Percentiles rank a stretch among this genome's conserved stretches.
Conservation (phyloP, 345 rosid species). For the Cardamine chenopodiifolia region DNA sequence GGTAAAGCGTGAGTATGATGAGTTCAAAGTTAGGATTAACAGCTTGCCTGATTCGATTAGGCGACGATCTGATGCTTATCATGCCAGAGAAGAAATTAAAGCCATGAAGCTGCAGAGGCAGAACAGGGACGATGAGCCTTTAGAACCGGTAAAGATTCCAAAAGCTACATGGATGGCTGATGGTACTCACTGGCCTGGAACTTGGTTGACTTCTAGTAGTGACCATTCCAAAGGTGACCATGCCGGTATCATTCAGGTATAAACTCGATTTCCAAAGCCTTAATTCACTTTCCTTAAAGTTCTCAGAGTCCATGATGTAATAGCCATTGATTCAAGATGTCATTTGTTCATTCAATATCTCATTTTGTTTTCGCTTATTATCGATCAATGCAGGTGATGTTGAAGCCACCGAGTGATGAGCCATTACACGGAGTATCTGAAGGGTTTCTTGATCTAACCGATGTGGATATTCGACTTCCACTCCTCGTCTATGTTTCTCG, state of each 20-base stretch:
- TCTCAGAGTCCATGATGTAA: too few relatives aligned
- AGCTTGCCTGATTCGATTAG: slow-evolving; percentile 95
- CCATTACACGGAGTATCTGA: slow-evolving; percentile 75
- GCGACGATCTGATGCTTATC: slow-evolving; percentile 92
- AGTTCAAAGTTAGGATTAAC: slow-evolving; percentile 93
- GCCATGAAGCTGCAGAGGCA: slow-evolving; percentile 91
- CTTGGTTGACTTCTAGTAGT: slow-evolving; percentile 70
- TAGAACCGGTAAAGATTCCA: slow-evolving; percentile 74
- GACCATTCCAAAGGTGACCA: slow-evolving; percentile 92
- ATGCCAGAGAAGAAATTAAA: slow-evolving; percentile 95
- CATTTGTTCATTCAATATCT: not conserved
- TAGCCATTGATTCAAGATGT: too few relatives aligned
- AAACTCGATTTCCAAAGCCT: not conserved
- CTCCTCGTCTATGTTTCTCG: slow-evolving; percentile 97
- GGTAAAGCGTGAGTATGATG: slow-evolving; percentile 95
- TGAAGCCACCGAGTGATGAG: slow-evolving; percentile 96
- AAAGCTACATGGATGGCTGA: slow-evolving; percentile 99
- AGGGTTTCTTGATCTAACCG: slow-evolving; percentile 66
- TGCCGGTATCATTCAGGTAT: slow-evolving; percentile 95
- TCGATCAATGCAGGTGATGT: slow-evolving; percentile 69
- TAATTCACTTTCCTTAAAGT: too few relatives aligned
- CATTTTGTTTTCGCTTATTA: slow-evolving; percentile 14
- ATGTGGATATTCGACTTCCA: slow-evolving; percentile 94
- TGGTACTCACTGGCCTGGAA: slow-evolving; percentile 99
- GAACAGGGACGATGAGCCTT: slow-evolving; percentile 69